Percentiles rank a stretch among this genome's conserved stretches.
Evolutionary conservation across 805 yeast genomes (phyloP).

Genomic region (Myxozyma sirexii): DNA sequence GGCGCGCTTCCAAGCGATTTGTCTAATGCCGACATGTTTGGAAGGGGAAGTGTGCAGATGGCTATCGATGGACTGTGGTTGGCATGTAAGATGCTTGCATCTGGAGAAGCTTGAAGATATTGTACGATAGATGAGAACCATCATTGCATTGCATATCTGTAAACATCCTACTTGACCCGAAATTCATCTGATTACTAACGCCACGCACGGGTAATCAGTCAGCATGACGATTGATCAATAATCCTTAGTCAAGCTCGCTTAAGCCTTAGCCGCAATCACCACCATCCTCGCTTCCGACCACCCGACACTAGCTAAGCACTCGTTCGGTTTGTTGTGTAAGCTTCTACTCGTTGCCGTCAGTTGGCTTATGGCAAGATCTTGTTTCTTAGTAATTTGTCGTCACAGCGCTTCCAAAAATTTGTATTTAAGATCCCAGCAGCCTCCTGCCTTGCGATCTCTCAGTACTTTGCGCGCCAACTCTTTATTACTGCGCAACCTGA

Average conservation of each 20-base stretch:
- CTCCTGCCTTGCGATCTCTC: background rate
- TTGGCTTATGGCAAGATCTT: background rate
- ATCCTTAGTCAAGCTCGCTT: background rate
- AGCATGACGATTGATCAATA: background rate
- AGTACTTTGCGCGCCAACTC: background rate
- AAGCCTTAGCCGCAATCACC: background rate
- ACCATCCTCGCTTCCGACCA: background rate
- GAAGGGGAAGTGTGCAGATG: slow-evolving; percentile 18
- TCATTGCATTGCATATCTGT: no score
- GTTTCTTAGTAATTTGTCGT: slow-evolving; percentile 3
- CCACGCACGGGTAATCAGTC: no score
- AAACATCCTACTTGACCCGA: no score
- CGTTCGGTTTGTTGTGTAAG: background rate
- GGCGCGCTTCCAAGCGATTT: slow-evolving; percentile 1
- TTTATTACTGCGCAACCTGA: background rate
- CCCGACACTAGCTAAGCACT: background rate
- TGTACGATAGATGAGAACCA: no score
- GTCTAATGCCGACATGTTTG: slow-evolving; percentile 13
- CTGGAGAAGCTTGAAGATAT: slow-evolving; percentile 9
- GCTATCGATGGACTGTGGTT: slow-evolving; percentile 30
- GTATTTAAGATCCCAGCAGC: background rate
- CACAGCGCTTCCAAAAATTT: background rate
- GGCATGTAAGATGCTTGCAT: slow-evolving; percentile 17
- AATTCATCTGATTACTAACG: background rate
- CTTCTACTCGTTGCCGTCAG: background rate